Evolutionary conservation across 2,329 filamentous ascomycete species (phyloP).

Genomic region (Coniochaeta sp.): DNA sequence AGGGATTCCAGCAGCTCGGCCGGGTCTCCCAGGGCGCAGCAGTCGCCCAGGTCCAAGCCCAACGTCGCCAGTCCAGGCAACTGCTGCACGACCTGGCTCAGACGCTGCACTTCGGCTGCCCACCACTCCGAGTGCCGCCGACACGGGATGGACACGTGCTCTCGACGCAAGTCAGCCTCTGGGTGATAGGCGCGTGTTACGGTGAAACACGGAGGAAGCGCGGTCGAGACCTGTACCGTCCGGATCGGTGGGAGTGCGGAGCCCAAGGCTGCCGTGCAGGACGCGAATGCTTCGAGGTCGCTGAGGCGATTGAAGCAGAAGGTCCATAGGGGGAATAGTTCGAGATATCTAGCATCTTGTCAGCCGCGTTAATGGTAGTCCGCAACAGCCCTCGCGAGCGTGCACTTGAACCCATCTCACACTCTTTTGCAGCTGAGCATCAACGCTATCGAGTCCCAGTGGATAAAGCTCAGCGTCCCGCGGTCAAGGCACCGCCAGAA

Average conservation of each 20-base stretch:
- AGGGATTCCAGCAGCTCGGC: too few relatives aligned
- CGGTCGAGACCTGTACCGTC: neutral
- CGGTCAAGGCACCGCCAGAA: neutral
- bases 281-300: neutral
- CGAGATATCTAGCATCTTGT: neutral
- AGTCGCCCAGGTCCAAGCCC: too few relatives aligned
- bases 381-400: neutral
- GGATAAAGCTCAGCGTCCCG: neutral
- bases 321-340: conserved; percentile 1
- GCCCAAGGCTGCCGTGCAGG: neutral
- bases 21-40: too few relatives aligned
- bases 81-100: neutral
- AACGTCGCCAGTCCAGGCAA: too few relatives aligned
- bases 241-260: neutral
- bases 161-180: too few relatives aligned
- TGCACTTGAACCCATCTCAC: neutral
- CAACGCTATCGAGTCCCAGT: neutral
- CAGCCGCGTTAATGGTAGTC: neutral
- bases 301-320: neutral
- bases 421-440: neutral
- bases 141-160: neutral
- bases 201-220: neutral
- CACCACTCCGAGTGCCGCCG: neutral
- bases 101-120: neutral
- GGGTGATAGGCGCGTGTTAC: too few relatives aligned